Base-by-base conservation (phyloP, 2,329 filamentous ascomycete species). In the Pseudogymnoascus sp. region DNA sequence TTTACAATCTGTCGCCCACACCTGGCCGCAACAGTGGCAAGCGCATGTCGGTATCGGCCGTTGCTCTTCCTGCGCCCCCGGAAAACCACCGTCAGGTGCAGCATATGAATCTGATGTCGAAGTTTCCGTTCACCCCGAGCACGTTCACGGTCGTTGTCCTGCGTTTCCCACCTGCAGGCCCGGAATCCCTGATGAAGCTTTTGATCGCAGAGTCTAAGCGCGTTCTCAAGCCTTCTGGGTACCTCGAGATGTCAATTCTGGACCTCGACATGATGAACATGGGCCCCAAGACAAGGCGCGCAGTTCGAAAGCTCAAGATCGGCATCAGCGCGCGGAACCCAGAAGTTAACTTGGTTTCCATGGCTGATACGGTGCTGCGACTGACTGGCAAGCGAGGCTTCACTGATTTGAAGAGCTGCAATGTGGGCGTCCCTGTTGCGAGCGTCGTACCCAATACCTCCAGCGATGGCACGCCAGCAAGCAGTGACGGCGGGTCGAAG, bases 251-350 rank as follows among this genome's bases (percentile, higher is more conserved):
- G 16, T 88, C 86, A 0, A 86, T 92, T 38, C 81, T 95, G 1
- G 90, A 95, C 66, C 80, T 91, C 9, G 90, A 95, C 70, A 81
- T 95, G 65, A 86, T 91, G 75, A 91, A 91, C 71, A 92, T 93
- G 88, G 90, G 90, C 0, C 87, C 83, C 62, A 83, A 83, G 12
- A 86, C 87, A 1, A 83, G 90, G 5, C 84, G 86, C 14, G 83
- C 87, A 0, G 82, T 93, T 2, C 84, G 89, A 3, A 82, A 80
- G 0, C 77, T 93, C 63, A 93, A 93, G 75, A 87, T 91, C 69
- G 80, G 82, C 36, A 85, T 91, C 68, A 86, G 87, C 64, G 77
- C 81, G 16, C 79, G 79, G 6, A 81, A 88, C 9, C 79, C 84
- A 0, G 81, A 84, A 21, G 80, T 84, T 9, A 86, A 81, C 62